Percentiles rank a stretch among this genome's conserved stretches.
phyloP scores from a whole-genome alignment of 169 alveolate species.

The Plasmodium berghei region DNA sequence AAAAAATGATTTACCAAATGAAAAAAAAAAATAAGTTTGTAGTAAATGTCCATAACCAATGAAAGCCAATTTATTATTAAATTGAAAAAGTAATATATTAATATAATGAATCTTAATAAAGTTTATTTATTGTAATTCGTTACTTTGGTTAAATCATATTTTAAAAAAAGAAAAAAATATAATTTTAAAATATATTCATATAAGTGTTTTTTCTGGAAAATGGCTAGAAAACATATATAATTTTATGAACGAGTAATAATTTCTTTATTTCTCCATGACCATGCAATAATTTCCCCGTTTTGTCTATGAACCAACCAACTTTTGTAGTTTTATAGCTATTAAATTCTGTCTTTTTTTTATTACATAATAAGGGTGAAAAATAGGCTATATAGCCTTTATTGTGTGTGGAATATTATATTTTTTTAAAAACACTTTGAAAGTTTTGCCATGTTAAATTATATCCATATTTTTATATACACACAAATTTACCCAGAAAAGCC shows the following conservation, averaged over 20 bases:
- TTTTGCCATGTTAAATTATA: conserved; percentile 7
- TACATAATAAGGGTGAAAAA: neutral
- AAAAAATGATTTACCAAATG: too few species aligned
- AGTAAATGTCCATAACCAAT: too few species aligned
- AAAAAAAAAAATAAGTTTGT: too few species aligned
- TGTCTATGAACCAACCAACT: conserved; percentile 5
- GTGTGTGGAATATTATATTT: neutral
- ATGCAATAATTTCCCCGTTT: conserved; percentile 15
- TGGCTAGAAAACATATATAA: neutral
- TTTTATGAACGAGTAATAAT: neutral
- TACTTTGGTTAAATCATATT: conserved; percentile 14
- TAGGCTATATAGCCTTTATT: conserved; percentile 1
- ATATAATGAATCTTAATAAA: too few species aligned
- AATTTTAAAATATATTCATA: conserved; percentile 10
- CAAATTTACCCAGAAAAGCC: neutral
- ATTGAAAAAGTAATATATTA: too few species aligned
- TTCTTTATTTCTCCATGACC: conserved; percentile 16
- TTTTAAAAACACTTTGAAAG: conserved; percentile 4
- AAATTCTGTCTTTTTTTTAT: conserved; percentile 28
- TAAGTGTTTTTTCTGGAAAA: conserved; percentile 6
- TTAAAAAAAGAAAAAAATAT: conserved; percentile 15
- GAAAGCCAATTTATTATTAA: too few species aligned
- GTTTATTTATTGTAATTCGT: neutral
- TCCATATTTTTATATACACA: neutral
- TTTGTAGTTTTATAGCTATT: neutral